Evolutionary conservation across 1,139 yeast genomes (phyloP).

Genomic region (Candida sojae): DNA sequence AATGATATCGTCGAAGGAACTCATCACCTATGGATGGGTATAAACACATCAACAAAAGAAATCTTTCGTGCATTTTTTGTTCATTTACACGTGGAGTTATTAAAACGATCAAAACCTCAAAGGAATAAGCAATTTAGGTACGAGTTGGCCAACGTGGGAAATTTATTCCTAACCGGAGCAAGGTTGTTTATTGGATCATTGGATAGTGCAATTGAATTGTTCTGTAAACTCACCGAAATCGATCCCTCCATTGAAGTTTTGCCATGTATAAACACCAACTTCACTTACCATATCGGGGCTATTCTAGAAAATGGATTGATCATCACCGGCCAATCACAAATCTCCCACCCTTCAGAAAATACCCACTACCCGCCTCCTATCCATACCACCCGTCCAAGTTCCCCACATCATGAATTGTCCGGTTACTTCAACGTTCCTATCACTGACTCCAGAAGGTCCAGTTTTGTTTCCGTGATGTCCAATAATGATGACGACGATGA

Average conservation of each 20-base stretch:
- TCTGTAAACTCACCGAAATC: conserved; percentile 67
- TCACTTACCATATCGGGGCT: conserved; percentile 87
- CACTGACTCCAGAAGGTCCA: too few species aligned
- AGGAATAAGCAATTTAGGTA: conserved; percentile 59
- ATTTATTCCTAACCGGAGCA: conserved; percentile 79
- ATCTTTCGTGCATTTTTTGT: conserved; percentile 76
- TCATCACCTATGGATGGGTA: conserved; percentile 65
- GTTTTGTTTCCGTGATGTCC: neutral
- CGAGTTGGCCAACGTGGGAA: conserved; percentile 83
- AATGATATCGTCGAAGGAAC: conserved; percentile 74
- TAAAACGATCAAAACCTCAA: conserved; percentile 62
- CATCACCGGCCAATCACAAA: conserved; percentile 93
- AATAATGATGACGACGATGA: conserved; percentile 16
- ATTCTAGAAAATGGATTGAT: conserved; percentile 65
- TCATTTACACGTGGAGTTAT: conserved; percentile 74
- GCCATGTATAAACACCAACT: conserved; percentile 84
- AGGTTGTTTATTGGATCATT: conserved; percentile 80
- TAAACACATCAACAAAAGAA: conserved; percentile 68
- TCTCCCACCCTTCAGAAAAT: conserved; percentile 72
- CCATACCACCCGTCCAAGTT: conserved; percentile 36
- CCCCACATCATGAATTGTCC: conserved; percentile 24
- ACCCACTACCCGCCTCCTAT: conserved; percentile 41
- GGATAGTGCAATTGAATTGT: conserved; percentile 79
- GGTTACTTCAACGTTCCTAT: too few species aligned
- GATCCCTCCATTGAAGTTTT: conserved; percentile 57